A percentile compares a stretch with the other conserved stretches of the same genome.
Conservation (phyloP, 345 rosid species). For the Gossypium anomalum region DNA sequence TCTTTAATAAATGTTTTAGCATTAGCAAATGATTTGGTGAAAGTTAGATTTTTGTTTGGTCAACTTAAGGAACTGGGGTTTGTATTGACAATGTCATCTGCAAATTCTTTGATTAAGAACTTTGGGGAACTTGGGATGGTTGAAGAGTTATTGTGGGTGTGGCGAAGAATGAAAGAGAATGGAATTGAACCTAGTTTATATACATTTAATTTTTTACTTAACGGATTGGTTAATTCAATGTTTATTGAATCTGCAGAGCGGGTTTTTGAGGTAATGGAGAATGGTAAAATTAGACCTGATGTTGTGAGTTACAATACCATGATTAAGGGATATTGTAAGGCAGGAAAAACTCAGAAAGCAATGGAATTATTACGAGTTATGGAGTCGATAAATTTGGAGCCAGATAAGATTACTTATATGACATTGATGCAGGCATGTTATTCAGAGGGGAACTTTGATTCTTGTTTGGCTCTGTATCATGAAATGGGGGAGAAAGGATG, state of each 20-base stretch:
- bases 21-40: slow-evolving; percentile 38
- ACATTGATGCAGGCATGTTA: slow-evolving; percentile 80
- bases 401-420: slow-evolving; percentile 74
- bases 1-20: slow-evolving; percentile 59
- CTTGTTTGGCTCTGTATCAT: slow-evolving; percentile 61
- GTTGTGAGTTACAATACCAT: slow-evolving; percentile 70
- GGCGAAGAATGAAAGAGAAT: slow-evolving; percentile 86
- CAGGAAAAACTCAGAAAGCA: slow-evolving; percentile 62
- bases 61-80: slow-evolving; percentile 43
- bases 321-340: slow-evolving; percentile 82
- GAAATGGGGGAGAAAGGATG: slow-evolving; percentile 79
- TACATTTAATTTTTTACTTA: slow-evolving; percentile 65
- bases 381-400: slow-evolving; percentile 59
- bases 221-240: slow-evolving; percentile 65
- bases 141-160: slow-evolving; percentile 87
- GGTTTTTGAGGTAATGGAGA: slow-evolving; percentile 75
- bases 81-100: slow-evolving; percentile 45
- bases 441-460: slow-evolving; percentile 56
- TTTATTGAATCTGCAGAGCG: slow-evolving; percentile 71
- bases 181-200: slow-evolving; percentile 72
- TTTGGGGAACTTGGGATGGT: slow-evolving; percentile 86
- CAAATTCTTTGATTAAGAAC: slow-evolving; percentile 69
- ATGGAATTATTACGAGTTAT: slow-evolving; percentile 54
- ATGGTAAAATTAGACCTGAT: slow-evolving; percentile 60
- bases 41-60: slow-evolving; percentile 40